Evolutionary conservation across 2,329 filamentous ascomycete species (phyloP), one percentile per base, ranked within the genome.

Genomic region (Sclerotinia borealis): DNA sequence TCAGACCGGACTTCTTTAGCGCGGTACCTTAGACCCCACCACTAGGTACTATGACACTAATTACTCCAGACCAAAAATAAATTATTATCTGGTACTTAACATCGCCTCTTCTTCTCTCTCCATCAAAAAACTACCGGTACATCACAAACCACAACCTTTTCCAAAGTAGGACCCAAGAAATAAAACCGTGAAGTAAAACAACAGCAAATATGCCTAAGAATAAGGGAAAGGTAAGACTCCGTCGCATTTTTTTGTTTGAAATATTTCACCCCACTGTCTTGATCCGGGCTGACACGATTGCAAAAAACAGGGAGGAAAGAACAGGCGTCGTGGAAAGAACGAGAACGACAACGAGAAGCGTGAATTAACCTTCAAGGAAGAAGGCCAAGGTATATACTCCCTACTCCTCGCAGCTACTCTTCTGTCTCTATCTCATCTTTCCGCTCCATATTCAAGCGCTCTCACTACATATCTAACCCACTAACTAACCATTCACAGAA

Each of bases 291-390:
- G 55, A 68, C 64, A 68, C 43, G 61, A 66, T 63, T 45, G 25
- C 43, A 48, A 64, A 65, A 61, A 73, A 85, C 73, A 95, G 92
- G 93, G 93, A 79, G 93, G 93, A 82, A 98, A 98, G 86, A 98
- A 98, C 82, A 85, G 93, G 80, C 90, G 93, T 86, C 87, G 95
- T 82, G 93, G 93, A 81, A 98, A 97, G 89, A 96, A 96, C 85
- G 92, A 96, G 82, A 96, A 95, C 81, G 95, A 98, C 83, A 96
- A 97, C 77, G 93, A 97, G 83, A 97, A 97, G 85, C 93, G 93
- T 79, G 93, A 98, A 79, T 85, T 98, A 75, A 93, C 92, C 75
- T 98, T 98, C 88, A 97, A 97, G 82, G 95, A 98, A 79, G 93
- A 98, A 76, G 93, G 93, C 71, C 93, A 98, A 83, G 88, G 84